Evolutionary conservation across 352 stramenopile genomes (phyloP).

Genomic region (Phytophthora kernoviae): DNA sequence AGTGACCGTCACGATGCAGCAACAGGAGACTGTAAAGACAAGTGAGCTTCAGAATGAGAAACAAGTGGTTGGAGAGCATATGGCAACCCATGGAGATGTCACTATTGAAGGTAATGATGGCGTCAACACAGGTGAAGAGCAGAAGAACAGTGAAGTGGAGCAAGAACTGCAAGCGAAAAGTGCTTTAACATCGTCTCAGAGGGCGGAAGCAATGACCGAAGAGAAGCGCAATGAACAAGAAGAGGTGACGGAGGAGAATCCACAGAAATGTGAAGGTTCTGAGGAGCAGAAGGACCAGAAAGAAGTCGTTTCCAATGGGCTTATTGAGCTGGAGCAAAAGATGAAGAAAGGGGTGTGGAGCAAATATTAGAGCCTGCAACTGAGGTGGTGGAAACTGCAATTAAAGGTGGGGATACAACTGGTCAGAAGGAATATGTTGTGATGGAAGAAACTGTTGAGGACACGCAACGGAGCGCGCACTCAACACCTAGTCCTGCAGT

Average conservation of each 20-base stretch:
- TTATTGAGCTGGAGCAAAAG: neutral
- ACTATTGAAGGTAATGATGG: conserved; percentile 9
- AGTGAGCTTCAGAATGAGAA: conserved; percentile 1
- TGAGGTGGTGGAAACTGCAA: conserved; percentile 6
- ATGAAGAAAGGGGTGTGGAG: neutral
- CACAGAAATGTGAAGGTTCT: conserved; percentile 16
- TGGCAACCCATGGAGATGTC: conserved; percentile 11
- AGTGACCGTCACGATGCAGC: neutral
- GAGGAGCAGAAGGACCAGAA: conserved; percentile 10
- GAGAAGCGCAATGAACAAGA: conserved; percentile 8
- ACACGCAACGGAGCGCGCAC: neutral
- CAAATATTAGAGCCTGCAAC: neutral
- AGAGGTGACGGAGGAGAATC: conserved; percentile 2
- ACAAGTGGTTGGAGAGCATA: neutral
- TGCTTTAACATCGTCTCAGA: neutral
- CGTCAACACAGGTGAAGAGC: conserved; percentile 14
- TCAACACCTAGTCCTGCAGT: conserved; percentile 17
- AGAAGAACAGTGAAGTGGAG: conserved; percentile 3
- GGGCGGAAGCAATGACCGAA: neutral
- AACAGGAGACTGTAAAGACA: conserved; percentile 1
- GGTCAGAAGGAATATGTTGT: conserved; percentile 7
- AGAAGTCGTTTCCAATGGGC: conserved; percentile 7
- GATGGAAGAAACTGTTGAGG: neutral
- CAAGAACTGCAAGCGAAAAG: conserved; percentile 1
- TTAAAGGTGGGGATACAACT: neutral